A percentile compares a stretch with the other conserved stretches of the same genome.
Conservation (phyloP, 148 eudicot genomes). For the Polygonum aviculare region DNA sequence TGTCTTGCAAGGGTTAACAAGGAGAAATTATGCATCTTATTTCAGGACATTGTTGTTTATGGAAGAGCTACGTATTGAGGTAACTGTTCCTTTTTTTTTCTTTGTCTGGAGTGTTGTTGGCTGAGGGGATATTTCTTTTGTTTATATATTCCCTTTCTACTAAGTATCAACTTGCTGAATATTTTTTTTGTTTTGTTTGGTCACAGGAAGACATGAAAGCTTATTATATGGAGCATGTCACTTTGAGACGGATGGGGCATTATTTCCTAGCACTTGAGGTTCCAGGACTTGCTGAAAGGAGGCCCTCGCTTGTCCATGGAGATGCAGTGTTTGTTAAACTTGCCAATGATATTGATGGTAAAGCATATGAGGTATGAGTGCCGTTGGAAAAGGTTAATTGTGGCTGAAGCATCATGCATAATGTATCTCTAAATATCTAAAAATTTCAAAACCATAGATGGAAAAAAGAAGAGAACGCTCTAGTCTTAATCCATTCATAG, state of each 20-base stretch:
- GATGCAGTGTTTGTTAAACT: conserved; percentile 53
- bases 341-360: conserved; percentile 20
- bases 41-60: conserved; percentile 51
- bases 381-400: not conserved
- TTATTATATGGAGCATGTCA: conserved; percentile 64
- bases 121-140: not conserved
- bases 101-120: not conserved
- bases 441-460: not conserved
- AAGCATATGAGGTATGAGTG: conserved; percentile 47
- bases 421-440: not conserved
- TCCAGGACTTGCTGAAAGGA: conserved; percentile 83
- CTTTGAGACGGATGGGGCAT: conserved; percentile 39
- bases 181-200: conserved; percentile 3
- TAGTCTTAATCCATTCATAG: not conserved
- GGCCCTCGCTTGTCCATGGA: conserved; percentile 84
- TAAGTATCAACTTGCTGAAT: not conserved
- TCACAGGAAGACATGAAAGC: conserved; percentile 69
- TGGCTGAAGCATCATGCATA: conserved; percentile 1
- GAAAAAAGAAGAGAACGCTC: not conserved
- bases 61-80: conserved; percentile 92
- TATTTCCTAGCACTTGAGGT: conserved; percentile 62
- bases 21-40: conserved; percentile 43
- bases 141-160: not conserved
- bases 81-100: conserved; percentile 12
- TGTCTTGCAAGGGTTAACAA: conserved; percentile 36